A percentile compares a stretch with the other conserved stretches of the same genome.
Evolutionary conservation across 2,329 filamentous ascomycete species (phyloP).

Genomic region (Curvularia sp.): DNA sequence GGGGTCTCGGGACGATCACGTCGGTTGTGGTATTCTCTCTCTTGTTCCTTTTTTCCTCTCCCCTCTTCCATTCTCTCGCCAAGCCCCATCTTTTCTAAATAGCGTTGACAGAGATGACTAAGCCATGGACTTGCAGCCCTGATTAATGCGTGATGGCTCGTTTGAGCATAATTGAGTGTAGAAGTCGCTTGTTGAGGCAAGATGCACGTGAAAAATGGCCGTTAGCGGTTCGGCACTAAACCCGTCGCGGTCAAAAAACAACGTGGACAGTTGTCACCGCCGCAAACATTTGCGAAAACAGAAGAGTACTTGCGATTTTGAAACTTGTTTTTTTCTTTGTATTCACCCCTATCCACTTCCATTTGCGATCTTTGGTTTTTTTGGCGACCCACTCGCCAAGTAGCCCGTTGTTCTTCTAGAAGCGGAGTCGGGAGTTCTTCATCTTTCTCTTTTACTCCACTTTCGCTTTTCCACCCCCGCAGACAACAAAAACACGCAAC

Average conservation of each 20-base stretch:
- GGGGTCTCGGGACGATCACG: not conserved
- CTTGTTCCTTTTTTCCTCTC: not conserved
- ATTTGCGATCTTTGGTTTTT: not conserved
- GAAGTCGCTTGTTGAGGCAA: slow-evolving; percentile 1
- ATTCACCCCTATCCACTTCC: not conserved
- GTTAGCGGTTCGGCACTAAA: slow-evolving; percentile 5
- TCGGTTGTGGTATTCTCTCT: not conserved
- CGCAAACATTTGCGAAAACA: slow-evolving; percentile 16
- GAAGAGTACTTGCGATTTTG: not conserved
- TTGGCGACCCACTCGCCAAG: not conserved
- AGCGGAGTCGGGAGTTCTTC: not conserved
- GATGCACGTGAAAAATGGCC: slow-evolving; percentile 8
- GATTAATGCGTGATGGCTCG: not conserved
- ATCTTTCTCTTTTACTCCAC: not conserved
- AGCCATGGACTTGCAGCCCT: slow-evolving; percentile 25
- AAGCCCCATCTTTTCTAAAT: not conserved
- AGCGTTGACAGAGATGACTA: not conserved
- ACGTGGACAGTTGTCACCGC: slow-evolving; percentile 24
- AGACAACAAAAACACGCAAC: slow-evolving; percentile 12
- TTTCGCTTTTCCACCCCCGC: not conserved
- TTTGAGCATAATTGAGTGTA: slow-evolving; percentile 8
- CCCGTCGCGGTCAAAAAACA: slow-evolving; percentile 1
- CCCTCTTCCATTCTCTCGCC: not conserved
- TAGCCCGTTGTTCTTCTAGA: not conserved
- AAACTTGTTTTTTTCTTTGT: not conserved